Evolutionary conservation across 495 filamentous ascomycete species (phyloP), one percentile per base, ranked within the genome.

Genomic region (Penicillium bovifimosum): DNA sequence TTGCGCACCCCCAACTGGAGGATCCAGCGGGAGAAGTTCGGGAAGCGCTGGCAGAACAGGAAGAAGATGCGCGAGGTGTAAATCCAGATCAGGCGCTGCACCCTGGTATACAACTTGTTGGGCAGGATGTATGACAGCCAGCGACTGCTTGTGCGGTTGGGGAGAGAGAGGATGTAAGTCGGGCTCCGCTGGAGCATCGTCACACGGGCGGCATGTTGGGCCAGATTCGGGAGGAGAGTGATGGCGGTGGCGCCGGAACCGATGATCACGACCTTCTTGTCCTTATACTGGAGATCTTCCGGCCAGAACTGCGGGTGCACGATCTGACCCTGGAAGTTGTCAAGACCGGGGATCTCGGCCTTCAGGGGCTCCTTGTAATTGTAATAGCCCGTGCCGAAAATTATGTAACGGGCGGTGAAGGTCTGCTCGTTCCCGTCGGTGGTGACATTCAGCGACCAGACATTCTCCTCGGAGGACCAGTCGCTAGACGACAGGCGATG

Each of bases 331-430:
- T 61, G 50, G 67, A 76, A 76, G 5, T 72, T 58, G 2, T 71
- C 55, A 2, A 76, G 58, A 4, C 64, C 66, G 0, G 69, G 66
- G 31, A 75, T 89, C 8, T 60, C 60, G 5, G 76, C 62, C 36
- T 80, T 52, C 32, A 84, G 55, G 0, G 85, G 78, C 49, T 77
- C 63, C 9, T 80, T 62, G 69, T 89, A 87, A 62, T 83, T 77
- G 65, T 88, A 90, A 58, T 76, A 76, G 10, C 86, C 86, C 0
- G 80, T 84, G 55, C 80, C 79, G 47, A 80, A 64, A 47, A 88
- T 68, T 34, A 88, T 41, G 63, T 84, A 87, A 13, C 73, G 74
- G 6, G 80, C 69, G 36, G 65, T 76, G 53, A 79, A 61, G 7
- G 63, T 65, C 29, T 69, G 79, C 31, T 73, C 62, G 31, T 68